These are phyloP conservation scores for Suillus luteus DNA, from an alignment of 768 basidiomycete species.

Conservation along the genomic window DNA sequence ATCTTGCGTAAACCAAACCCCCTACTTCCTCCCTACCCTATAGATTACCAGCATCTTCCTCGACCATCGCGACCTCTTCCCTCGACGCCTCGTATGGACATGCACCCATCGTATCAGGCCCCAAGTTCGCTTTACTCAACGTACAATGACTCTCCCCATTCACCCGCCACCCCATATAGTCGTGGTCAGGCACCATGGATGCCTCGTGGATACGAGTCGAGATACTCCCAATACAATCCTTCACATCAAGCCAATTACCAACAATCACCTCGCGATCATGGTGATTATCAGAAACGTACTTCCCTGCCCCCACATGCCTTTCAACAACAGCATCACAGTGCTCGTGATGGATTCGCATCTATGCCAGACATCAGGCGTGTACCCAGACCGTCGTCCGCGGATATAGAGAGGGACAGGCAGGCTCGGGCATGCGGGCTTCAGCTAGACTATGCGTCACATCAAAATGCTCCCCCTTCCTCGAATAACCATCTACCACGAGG, in stretches of 20 bases:
- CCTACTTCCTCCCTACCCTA: conserved; percentile 2
- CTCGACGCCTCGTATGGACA: conserved; percentile 17
- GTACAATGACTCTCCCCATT: conserved; percentile 22
- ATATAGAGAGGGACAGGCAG: conserved; percentile 32
- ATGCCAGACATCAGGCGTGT: conserved; percentile 25
- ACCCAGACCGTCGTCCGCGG: conserved; percentile 24
- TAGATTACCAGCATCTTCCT: conserved; percentile 14
- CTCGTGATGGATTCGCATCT: conserved; percentile 21
- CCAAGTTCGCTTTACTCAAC: conserved; percentile 25
- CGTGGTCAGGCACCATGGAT: conserved; percentile 17
- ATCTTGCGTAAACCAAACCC: conserved; percentile 22
- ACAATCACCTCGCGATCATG: conserved; percentile 19
- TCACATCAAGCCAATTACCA: conserved; percentile 11
- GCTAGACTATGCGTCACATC: conserved; percentile 6
- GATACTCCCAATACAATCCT: conserved; percentile 19
- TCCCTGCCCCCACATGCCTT: conserved; percentile 19
- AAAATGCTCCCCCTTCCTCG: conserved; percentile 7
- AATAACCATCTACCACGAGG: not conserved
- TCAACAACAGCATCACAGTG: conserved; percentile 15
- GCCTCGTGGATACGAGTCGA: conserved; percentile 21
- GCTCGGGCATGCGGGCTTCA: conserved; percentile 28
- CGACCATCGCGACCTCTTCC: conserved; percentile 10
- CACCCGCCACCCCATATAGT: conserved; percentile 22
- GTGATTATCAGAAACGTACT: conserved; percentile 15
- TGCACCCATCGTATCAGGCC: conserved; percentile 13